Percentiles rank a stretch among this genome's conserved stretches.
These are phyloP conservation scores for Eucalyptus erythrocorys DNA, from an alignment of 345 rosid genomes.

Conservation along the genomic window DNA sequence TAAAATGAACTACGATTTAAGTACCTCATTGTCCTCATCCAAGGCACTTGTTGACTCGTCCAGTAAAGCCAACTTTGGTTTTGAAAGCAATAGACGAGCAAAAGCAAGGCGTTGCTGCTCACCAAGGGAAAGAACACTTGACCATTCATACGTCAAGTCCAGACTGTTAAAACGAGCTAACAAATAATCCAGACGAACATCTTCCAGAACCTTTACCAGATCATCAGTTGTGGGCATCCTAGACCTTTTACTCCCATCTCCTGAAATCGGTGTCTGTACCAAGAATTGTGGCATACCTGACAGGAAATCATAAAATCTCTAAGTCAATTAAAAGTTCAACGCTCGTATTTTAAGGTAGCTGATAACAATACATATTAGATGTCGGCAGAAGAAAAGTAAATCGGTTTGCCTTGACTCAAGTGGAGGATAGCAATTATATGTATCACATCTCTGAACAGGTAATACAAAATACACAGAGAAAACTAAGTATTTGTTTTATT, in stretches of 20 bases:
- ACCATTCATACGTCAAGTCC: conserved; percentile 73
- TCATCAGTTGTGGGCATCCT: conserved; percentile 57
- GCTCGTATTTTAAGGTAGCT: neutral
- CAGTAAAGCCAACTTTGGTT: conserved; percentile 69
- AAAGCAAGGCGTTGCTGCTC: conserved; percentile 96
- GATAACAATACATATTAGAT: neutral
- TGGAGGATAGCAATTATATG: neutral
- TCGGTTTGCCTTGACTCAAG: neutral
- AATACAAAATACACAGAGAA: neutral
- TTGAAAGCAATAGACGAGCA: conserved; percentile 73
- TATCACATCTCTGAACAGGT: neutral
- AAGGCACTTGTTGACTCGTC: conserved; percentile 96
- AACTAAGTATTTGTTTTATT: neutral
- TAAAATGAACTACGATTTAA: neutral
- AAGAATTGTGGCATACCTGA: conserved; percentile 42
- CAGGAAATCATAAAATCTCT: neutral
- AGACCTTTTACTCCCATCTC: conserved; percentile 11
- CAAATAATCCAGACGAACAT: conserved; percentile 64
- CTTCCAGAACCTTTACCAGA: conserved; percentile 43
- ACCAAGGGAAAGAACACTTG: conserved; percentile 93
- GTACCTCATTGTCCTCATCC: conserved; percentile 90
- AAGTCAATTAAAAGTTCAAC: neutral
- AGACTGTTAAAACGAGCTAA: conserved; percentile 58
- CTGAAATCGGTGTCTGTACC: conserved; percentile 6
- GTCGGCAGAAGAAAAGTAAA: neutral